Evolutionary conservation across 306 rosid genomes (phyloP).

Genomic region (apple (Malus domestica)): DNA sequence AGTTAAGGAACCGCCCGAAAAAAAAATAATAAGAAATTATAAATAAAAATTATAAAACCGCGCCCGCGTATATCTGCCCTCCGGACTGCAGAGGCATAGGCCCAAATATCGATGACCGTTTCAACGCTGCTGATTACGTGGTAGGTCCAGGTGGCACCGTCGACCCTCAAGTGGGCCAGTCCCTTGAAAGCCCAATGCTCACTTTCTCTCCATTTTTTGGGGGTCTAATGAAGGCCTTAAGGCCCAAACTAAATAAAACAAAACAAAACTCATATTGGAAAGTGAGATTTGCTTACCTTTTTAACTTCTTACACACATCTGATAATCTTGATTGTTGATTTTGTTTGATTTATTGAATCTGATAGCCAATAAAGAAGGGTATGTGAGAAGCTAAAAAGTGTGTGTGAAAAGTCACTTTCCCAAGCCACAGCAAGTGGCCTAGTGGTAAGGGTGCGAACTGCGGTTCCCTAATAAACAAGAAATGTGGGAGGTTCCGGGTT

Average conservation of each 20-base stretch:
- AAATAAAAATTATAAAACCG: neutral
- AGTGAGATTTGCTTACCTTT: too few relatives aligned
- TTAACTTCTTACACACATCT: too few relatives aligned
- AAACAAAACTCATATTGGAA: too few relatives aligned
- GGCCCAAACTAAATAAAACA: too few relatives aligned
- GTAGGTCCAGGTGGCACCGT: neutral
- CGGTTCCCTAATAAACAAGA: too few relatives aligned
- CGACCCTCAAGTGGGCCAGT: neutral
- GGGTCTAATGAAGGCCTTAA: neutral
- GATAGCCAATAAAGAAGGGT: too few relatives aligned
- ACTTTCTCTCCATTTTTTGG: neutral
- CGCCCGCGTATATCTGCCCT: neutral
- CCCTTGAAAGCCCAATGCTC: neutral
- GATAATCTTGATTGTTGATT: rapidly evolving
- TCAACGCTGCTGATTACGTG: neutral
- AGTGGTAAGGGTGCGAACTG: rapidly evolving
- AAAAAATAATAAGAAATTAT: neutral
- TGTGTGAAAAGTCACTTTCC: too few relatives aligned
- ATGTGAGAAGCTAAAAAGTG: rapidly evolving
- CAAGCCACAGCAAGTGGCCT: rapidly evolving
- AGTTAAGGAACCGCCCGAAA: neutral
- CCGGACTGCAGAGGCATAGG: neutral
- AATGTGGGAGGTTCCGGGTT: too few relatives aligned
- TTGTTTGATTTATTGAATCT: too few relatives aligned
- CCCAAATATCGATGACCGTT: neutral